Percentiles rank a stretch among this genome's conserved stretches.
These are phyloP conservation scores for Xerocomus brunneocitrinus DNA, from an alignment of 768 basidiomycete species.

Conservation along the genomic window DNA sequence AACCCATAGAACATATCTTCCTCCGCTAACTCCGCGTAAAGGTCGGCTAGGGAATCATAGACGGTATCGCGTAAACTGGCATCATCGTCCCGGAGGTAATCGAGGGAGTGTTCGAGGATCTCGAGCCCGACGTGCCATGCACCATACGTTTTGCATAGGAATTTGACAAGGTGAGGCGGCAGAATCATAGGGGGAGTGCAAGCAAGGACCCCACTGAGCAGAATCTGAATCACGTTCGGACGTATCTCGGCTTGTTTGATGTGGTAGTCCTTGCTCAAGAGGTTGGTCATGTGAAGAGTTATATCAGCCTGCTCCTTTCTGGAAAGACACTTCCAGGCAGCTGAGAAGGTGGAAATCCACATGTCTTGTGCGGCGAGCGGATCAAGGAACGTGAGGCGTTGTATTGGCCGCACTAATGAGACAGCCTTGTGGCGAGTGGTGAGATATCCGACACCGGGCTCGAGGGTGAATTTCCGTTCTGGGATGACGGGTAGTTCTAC, in stretches of 20 bases:
- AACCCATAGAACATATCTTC: constrained; percentile 97
- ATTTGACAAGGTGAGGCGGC: constrained; percentile 93
- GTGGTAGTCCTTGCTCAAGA: constrained; percentile 93
- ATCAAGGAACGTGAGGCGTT: constrained; percentile 80
- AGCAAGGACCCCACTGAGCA: constrained; percentile 80
- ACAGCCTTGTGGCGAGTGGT: constrained; percentile 44
- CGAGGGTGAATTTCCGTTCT: constrained; percentile 37
- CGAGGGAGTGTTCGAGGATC: constrained; percentile 76
- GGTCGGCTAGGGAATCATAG: constrained; percentile 86
- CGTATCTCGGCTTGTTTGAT: constrained; percentile 82
- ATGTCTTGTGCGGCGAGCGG: constrained; percentile 69
- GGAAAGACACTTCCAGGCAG: constrained; percentile 80
- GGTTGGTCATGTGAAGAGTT: constrained; percentile 82
- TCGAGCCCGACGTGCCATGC: constrained; percentile 94
- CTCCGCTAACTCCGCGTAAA: constrained; percentile 93
- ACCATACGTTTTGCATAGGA: constrained; percentile 91
- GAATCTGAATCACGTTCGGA: constrained; percentile 88
- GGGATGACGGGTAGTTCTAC: constrained; percentile 38
- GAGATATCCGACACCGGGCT: constrained; percentile 31
- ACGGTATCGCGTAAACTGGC: constrained; percentile 74
- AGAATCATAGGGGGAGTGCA: constrained; percentile 84
- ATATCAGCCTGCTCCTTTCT: constrained; percentile 85
- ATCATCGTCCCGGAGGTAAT: constrained; percentile 77
- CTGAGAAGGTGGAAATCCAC: constrained; percentile 86
- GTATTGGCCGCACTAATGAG: constrained; percentile 67